Conservation (phyloP, 2,329 filamentous ascomycete genomes). For the Microascus cirrosus region DNA sequence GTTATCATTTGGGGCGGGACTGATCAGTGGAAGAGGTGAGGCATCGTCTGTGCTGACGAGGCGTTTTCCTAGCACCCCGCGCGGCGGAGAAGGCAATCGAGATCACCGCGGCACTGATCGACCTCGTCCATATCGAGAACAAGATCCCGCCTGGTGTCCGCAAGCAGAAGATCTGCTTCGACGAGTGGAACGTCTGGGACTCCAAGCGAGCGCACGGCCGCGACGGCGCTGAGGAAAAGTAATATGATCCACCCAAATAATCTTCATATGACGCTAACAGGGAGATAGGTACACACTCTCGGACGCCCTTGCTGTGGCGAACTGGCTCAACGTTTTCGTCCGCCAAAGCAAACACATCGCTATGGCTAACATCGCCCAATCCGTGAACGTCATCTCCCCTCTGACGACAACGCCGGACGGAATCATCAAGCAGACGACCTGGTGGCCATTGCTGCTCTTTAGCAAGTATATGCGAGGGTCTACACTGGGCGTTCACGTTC, state of each 20-base stretch:
- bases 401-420: conserved; percentile 59
- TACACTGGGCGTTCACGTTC: conserved; percentile 55
- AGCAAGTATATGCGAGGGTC: conserved; percentile 56
- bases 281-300: conserved; percentile 67
- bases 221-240: conserved; percentile 61
- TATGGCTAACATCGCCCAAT: conserved; percentile 72
- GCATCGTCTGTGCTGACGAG: no score
- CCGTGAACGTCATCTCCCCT: conserved; percentile 67
- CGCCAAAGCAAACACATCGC: conserved; percentile 59
- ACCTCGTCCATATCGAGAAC: conserved; percentile 63
- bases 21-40: background rate
- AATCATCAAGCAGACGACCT: conserved; percentile 60
- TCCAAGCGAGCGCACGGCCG: conserved; percentile 59
- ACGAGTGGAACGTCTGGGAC: conserved; percentile 82
- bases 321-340: conserved; percentile 68
- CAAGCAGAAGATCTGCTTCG: conserved; percentile 64
- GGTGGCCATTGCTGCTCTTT: conserved; percentile 64
- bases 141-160: conserved; percentile 46
- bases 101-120: conserved; percentile 56
- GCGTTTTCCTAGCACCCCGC: conserved; percentile 51
- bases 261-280: no score
- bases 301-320: conserved; percentile 62
- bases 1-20: background rate
- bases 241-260: no score
- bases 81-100: conserved; percentile 65